Evolutionary conservation across 1,284 basidiomycete genomes (phyloP).

Genomic region (Trametes hirsuta): DNA sequence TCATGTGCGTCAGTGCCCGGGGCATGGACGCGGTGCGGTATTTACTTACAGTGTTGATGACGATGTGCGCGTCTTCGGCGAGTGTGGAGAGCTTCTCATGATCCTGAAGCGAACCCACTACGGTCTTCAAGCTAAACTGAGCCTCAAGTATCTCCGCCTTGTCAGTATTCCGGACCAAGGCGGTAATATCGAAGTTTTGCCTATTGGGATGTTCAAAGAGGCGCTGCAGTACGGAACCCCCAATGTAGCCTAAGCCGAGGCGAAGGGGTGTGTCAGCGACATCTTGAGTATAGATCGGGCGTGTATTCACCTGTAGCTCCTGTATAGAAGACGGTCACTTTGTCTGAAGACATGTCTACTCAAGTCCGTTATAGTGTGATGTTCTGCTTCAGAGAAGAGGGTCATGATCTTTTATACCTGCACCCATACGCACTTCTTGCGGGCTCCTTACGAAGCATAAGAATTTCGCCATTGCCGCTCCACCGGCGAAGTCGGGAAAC

Average conservation of each 20-base stretch:
- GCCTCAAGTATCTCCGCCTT: conserved; percentile 28
- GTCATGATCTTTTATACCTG: no score
- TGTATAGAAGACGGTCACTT: not conserved
- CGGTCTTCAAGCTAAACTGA: conserved; percentile 26
- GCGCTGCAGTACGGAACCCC: conserved; percentile 26
- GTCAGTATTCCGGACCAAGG: conserved; percentile 26
- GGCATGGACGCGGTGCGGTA: not conserved
- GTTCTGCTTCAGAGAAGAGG: no score
- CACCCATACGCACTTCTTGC: no score
- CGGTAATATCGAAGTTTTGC: conserved; percentile 29
- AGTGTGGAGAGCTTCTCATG: conserved; percentile 19
- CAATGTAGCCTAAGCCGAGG: conserved; percentile 30
- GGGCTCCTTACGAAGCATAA: no score
- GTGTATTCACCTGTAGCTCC: conserved; percentile 12
- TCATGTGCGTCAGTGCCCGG: not conserved
- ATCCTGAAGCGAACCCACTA: conserved; percentile 28
- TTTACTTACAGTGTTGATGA: conserved; percentile 50
- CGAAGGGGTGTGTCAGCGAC: not conserved
- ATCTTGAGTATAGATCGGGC: not conserved
- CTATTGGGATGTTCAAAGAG: conserved; percentile 26
- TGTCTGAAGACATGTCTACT: not conserved
- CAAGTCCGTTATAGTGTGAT: no score
- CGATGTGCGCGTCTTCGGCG: conserved; percentile 33
- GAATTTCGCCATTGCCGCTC: no score
- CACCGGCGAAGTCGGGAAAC: no score